Evolutionary conservation across 2,329 filamentous ascomycete genomes (phyloP).

Genomic region (Exutisphaerella laricina): DNA sequence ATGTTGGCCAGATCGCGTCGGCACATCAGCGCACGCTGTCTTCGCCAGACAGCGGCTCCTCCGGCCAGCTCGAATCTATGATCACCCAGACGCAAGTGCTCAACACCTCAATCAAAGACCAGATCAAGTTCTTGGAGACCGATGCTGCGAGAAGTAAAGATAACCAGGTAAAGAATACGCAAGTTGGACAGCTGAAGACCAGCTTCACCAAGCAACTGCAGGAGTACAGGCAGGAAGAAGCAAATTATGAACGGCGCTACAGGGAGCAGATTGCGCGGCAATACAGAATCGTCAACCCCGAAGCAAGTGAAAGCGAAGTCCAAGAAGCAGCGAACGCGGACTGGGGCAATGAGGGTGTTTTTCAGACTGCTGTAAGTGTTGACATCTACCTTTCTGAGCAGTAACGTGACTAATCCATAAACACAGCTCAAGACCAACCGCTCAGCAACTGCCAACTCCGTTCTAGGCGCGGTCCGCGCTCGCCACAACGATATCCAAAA

Average conservation of each 20-base stretch:
- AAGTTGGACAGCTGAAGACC: slow-evolving; percentile 63
- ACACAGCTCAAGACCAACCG: slow-evolving; percentile 67
- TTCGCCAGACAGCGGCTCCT: slow-evolving; percentile 53
- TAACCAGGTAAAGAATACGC: slow-evolving; percentile 62
- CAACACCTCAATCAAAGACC: slow-evolving; percentile 70
- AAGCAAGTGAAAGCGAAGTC: slow-evolving; percentile 69
- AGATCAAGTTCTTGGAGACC: slow-evolving; percentile 68
- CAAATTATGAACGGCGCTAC: slow-evolving; percentile 64
- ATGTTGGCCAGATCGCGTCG: slow-evolving; percentile 61
- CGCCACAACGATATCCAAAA: slow-evolving; percentile 78
- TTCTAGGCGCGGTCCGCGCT: slow-evolving; percentile 72
- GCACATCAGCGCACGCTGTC: slow-evolving; percentile 67
- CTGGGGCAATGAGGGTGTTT: slow-evolving; percentile 74
- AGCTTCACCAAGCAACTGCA: slow-evolving; percentile 67
- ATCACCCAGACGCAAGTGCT: slow-evolving; percentile 65
- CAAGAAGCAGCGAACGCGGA: slow-evolving; percentile 62
- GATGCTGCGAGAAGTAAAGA: slow-evolving; percentile 61
- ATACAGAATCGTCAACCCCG: slow-evolving; percentile 65
- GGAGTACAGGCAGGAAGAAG: slow-evolving; percentile 66
- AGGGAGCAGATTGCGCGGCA: slow-evolving; percentile 74
- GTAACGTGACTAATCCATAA: slow-evolving; percentile 6
- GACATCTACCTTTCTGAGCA: background rate
- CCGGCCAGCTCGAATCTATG: slow-evolving; percentile 58
- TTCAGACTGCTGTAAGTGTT: slow-evolving; percentile 68
- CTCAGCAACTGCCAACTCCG: slow-evolving; percentile 63